phyloP scores from a whole-genome alignment of 352 stramenopile genomes.

The Aphanomyces euteiches region DNA sequence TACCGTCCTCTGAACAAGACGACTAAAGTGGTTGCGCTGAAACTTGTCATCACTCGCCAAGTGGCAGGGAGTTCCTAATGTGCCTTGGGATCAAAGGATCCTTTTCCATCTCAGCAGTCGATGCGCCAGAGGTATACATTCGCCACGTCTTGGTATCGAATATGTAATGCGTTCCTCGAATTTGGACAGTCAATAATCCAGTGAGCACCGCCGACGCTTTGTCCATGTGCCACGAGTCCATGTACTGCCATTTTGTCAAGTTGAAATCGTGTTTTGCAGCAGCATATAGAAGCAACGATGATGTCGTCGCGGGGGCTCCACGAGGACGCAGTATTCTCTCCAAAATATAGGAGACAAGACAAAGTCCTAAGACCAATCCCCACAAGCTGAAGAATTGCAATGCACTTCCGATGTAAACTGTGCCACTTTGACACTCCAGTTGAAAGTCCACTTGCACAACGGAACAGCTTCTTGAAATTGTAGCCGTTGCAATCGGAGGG shows the following conservation, averaged over 20 bases:
- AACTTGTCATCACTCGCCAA: too few relatives aligned
- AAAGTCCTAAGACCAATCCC: neutral
- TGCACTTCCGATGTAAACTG: neutral
- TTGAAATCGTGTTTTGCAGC: slow-evolving; percentile 14
- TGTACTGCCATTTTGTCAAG: neutral
- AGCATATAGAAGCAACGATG: neutral
- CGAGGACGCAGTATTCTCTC: neutral
- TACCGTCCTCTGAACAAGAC: too few relatives aligned
- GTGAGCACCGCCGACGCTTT: slow-evolving; percentile 20
- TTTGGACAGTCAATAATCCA: neutral
- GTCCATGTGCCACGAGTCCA: slow-evolving; percentile 5
- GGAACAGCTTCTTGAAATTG: neutral
- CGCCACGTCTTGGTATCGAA: slow-evolving; percentile 28
- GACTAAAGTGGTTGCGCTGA: too few relatives aligned
- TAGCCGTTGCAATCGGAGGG: neutral
- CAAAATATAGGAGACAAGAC: neutral
- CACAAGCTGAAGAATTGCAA: neutral
- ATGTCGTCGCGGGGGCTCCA: neutral
- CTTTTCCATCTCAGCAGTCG: too few relatives aligned
- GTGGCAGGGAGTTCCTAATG: too few relatives aligned
- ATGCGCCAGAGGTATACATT: neutral
- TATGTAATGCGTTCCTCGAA: neutral
- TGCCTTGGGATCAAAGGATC: too few relatives aligned
- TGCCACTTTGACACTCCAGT: neutral
- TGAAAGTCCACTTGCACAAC: neutral